Evolutionary conservation across 1,284 basidiomycete genomes (phyloP), one percentile per base, ranked within the genome.

Genomic region (Stygiomarasmius scandens): DNA sequence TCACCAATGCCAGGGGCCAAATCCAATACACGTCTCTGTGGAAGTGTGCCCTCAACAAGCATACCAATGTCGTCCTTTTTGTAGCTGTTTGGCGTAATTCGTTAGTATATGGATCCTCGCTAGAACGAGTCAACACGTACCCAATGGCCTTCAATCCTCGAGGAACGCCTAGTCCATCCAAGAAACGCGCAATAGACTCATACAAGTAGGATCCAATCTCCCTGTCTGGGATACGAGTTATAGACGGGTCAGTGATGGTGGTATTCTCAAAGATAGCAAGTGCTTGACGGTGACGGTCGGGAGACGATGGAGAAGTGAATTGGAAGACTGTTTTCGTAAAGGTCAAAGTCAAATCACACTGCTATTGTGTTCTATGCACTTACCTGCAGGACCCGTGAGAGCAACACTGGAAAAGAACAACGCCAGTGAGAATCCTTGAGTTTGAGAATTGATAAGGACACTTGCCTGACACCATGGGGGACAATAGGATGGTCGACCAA

Each of bases 231-330:
- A 98, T 85, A 38, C 85, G 82, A 11, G 81, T 77, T 63, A 95
- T 86, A 14, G 86, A 85, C 22, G 87, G 81, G 66, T 92, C 90
- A 25, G 84, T 78, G 19, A 80, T 69, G 8, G 82, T 83, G 1
- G 85, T 86, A 55, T 80, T 77, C 50, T 81, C 84, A 78, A 98
- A 98, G 66, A 97, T 87, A 0, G 89, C 86, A 10, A 96, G 84
- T 1, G 90, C 93, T 71, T 94, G 89, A 47, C 95, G 88, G 74
- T 98, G 96, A 52, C 96, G 89, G 57, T 90, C 86, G 2, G 95
- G 95, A 0, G 92, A 87, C 2, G 94, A 95, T 4, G 95, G 93
- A 0, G 95, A 88, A 3, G 95, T 97, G 75, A 96, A 97, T 68
- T 91, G 85, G 81, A 97, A 97, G 46, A 97, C 95, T 80, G 69